Evolutionary conservation across 1,284 basidiomycete species (phyloP).

Genomic region (Tilletia walkeri): DNA sequence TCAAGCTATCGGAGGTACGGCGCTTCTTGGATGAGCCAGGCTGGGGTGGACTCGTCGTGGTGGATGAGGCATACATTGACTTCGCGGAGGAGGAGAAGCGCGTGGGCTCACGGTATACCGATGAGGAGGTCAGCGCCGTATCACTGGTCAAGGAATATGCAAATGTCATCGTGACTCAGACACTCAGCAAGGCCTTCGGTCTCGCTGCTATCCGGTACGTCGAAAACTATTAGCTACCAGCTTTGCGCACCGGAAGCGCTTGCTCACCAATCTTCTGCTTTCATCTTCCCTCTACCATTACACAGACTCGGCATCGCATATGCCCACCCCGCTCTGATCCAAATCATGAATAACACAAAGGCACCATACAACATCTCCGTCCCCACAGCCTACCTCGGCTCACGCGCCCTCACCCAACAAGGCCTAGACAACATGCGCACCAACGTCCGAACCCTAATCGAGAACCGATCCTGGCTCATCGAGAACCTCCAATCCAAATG

Average conservation of each 20-base stretch:
- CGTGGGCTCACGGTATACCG: slow-evolving; percentile 32
- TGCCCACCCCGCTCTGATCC: slow-evolving; percentile 82
- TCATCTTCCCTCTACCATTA: neutral
- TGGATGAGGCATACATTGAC: slow-evolving; percentile 98
- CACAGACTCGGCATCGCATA: slow-evolving; percentile 81
- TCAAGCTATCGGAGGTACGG: slow-evolving; percentile 71
- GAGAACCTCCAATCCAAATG: slow-evolving; percentile 59
- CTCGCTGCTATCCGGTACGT: slow-evolving; percentile 85
- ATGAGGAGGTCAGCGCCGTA: slow-evolving; percentile 64
- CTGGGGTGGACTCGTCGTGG: slow-evolving; percentile 86
- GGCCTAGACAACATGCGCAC: slow-evolving; percentile 68
- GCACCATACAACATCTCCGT: slow-evolving; percentile 96
- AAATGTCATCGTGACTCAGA: slow-evolving; percentile 91
- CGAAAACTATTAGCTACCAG: neutral
- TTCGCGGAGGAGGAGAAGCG: slow-evolving; percentile 62
- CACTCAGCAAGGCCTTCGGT: slow-evolving; percentile 92
- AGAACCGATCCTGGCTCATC: slow-evolving; percentile 65
- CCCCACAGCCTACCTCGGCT: slow-evolving; percentile 80
- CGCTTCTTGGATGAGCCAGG: slow-evolving; percentile 74
- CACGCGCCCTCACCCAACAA: slow-evolving; percentile 70
- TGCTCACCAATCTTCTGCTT: neutral
- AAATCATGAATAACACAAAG: slow-evolving; percentile 91
- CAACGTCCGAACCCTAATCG: slow-evolving; percentile 67
- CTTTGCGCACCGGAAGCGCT: neutral
- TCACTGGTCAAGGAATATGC: slow-evolving; percentile 73